Evolutionary conservation across 2,329 filamentous ascomycete genomes (phyloP).

Genomic region (Cladophialophora yegresii): DNA sequence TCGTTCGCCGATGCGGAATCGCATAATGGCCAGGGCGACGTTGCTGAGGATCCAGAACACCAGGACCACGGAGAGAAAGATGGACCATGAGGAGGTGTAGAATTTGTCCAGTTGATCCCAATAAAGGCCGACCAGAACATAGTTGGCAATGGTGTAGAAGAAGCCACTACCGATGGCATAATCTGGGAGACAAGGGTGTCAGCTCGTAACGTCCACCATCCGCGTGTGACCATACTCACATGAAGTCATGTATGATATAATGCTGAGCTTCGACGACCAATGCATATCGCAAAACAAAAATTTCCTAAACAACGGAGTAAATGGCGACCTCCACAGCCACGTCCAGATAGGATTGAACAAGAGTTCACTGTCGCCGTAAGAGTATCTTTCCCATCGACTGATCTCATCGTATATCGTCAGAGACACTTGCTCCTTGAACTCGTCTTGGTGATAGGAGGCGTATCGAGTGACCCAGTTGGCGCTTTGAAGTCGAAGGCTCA

Average conservation of each 20-base stretch:
- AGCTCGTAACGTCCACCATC: conserved; percentile 18
- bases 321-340: conserved; percentile 71
- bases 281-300: conserved; percentile 69
- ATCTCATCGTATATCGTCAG: conserved; percentile 81
- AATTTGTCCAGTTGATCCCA: conserved; percentile 66
- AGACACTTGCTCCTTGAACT: conserved; percentile 77
- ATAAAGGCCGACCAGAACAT: conserved; percentile 70
- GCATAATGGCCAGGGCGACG: conserved; percentile 61
- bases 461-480: conserved; percentile 68
- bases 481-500: conserved; percentile 69
- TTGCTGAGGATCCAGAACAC: conserved; percentile 66
- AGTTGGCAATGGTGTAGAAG: conserved; percentile 66
- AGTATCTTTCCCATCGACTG: conserved; percentile 82
- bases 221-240: conserved; percentile 50
- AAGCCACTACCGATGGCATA: conserved; percentile 69
- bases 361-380: conserved; percentile 79
- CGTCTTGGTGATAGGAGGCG: conserved; percentile 66
- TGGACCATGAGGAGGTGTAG: conserved; percentile 63
- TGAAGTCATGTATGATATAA: conserved; percentile 64
- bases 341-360: conserved; percentile 74
- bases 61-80: conserved; percentile 52
- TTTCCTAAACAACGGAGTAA: conserved; percentile 73
- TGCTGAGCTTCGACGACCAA: conserved; percentile 65
- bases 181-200: conserved; percentile 41
- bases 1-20: conserved; percentile 61